Percentiles rank a stretch among this genome's conserved stretches.
phyloP scores from a whole-genome alignment of 2,329 filamentous ascomycete genomes.

The Aureobasidium sp. region DNA sequence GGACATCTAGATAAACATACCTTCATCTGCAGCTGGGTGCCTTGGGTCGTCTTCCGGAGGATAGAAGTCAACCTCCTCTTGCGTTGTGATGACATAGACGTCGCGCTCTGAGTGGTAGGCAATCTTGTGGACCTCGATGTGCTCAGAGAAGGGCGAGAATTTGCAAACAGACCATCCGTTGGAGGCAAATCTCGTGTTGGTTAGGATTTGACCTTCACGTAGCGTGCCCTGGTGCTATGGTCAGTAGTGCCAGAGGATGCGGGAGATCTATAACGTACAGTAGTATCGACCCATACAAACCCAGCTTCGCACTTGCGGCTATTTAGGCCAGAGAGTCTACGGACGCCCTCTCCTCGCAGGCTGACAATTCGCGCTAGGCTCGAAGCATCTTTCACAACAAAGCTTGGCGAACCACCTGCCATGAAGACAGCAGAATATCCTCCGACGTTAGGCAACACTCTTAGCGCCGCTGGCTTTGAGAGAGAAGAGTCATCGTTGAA shows the following conservation, averaged over 20 bases:
- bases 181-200: conserved; percentile 73
- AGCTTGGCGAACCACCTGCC: conserved; percentile 80
- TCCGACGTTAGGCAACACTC: conserved; percentile 69
- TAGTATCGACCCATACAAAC: conserved; percentile 82
- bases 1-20: conserved; percentile 37
- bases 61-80: conserved; percentile 74
- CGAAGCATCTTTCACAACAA: conserved; percentile 85
- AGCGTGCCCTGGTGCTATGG: conserved; percentile 64
- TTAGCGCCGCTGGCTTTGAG: conserved; percentile 59
- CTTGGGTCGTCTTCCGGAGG: conserved; percentile 90
- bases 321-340: conserved; percentile 79
- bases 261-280: conserved; percentile 36
- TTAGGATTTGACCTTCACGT: conserved; percentile 77
- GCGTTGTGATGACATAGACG: conserved; percentile 82
- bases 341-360: conserved; percentile 73
- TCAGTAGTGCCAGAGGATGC: conserved; percentile 24
- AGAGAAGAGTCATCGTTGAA: conserved; percentile 54
- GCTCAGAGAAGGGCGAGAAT: conserved; percentile 60
- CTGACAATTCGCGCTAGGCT: conserved; percentile 71
- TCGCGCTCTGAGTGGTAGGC: conserved; percentile 80
- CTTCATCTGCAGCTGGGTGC: conserved; percentile 80
- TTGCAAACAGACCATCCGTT: conserved; percentile 81
- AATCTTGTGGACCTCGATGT: conserved; percentile 75
- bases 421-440: conserved; percentile 88
- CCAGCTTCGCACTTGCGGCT: conserved; percentile 81